Base-by-base conservation (phyloP, 345 rosid genomes). In the Cardiospermum halicacabum region DNA sequence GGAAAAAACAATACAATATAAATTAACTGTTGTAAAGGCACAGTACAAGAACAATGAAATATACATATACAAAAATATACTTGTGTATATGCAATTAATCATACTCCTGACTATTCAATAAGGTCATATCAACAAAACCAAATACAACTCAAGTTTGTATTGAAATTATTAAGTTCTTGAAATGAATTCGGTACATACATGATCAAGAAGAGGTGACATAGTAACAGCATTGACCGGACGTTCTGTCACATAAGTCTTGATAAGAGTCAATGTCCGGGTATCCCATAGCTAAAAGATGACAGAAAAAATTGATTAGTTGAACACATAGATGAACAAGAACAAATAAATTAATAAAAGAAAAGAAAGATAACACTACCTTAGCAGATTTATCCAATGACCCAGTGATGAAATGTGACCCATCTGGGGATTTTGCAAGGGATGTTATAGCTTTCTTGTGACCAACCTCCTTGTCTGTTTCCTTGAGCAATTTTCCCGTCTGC, bases 221-320 rank as follows among this genome's bases (percentile, higher is more conserved):
- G 97, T 61, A 32, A 95, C 99, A 53, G 99, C 99, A 71, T 95
- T 95, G 48, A 95, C 99, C 0, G 99, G 99, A n/a, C 96, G 85
- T 53, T 80, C 96, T 2, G 96, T 84, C 53, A 60, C 81, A 72
- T 89, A 95, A 49, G 89, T 91, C 85, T 95, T 91, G 66, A 95
- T 80, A 28, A 95, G 97, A 45, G 93, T 77, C 84, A 95, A 75
- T 0, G 91, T 83, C 71, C 96, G 83, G 66, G 68, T 69, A 73
- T 95, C 99, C 99, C 97, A 95, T 27, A 91, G 92, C 97, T 95
- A 71, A 62, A 70, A 64, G 54, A 53, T 26, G 56, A 11, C 61
- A 53, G 65, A 68, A 26, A 56, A 24, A 16, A 45, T 27, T 34
- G 25, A 34, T 25, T 32, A 31, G 43, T 16, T 48, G 13, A 72